Evolutionary conservation across 257 asterid genomes (phyloP).

Genomic region (Lycium ferocissimum): DNA sequence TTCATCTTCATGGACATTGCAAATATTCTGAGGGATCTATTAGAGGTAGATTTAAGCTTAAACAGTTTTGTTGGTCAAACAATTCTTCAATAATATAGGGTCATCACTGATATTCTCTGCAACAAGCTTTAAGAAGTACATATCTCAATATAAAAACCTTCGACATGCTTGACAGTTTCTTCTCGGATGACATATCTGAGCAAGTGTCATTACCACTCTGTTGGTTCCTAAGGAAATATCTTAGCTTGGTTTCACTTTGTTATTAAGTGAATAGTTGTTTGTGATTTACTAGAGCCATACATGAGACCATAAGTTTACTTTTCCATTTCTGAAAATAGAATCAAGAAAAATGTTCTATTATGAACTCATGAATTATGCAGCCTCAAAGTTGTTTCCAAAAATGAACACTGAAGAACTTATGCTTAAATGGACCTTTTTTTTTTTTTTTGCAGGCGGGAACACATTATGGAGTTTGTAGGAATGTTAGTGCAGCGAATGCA

Average conservation of each 20-base stretch:
- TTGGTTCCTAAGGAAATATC: constrained; percentile 16
- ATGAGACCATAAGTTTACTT: not conserved
- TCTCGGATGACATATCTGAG: not conserved
- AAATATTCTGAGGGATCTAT: not conserved
- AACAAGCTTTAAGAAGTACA: not conserved
- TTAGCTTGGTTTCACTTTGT: not conserved
- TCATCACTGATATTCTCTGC: not conserved
- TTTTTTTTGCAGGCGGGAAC: constrained; percentile 71
- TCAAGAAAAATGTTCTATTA: not conserved
- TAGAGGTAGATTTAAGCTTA: not conserved
- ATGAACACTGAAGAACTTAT: not conserved
- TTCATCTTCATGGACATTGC: not conserved
- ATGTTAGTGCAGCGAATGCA: constrained; percentile 51
- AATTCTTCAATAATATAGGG: not conserved
- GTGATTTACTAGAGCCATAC: not conserved
- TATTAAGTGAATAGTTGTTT: not conserved
- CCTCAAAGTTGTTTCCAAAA: not conserved
- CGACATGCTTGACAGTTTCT: not conserved
- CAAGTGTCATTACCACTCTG: not conserved
- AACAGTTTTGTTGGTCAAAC: constrained; percentile 8
- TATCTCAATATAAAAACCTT: not conserved
- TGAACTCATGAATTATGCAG: not conserved
- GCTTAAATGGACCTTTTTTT: constrained; percentile 1
- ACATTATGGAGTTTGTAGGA: constrained; percentile 79
- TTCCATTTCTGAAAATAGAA: constrained; percentile 10